Evolutionary conservation across 2,329 filamentous ascomycete species (phyloP).

Genomic region (Xylariaceae sp.): DNA sequence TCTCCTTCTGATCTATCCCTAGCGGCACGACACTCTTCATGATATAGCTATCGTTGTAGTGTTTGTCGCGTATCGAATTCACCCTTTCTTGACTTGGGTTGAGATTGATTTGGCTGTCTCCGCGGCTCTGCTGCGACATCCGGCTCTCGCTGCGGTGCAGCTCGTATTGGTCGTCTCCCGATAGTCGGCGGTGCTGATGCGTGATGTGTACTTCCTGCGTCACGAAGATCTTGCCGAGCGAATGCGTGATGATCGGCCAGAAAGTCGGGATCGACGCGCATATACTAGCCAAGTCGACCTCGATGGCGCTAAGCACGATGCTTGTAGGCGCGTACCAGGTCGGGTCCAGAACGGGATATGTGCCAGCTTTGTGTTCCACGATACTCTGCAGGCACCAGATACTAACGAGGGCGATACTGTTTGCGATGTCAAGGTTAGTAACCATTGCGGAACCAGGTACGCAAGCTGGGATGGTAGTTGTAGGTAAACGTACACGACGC

Average conservation of each 20-base stretch:
- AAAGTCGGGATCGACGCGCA: slow-evolving; percentile 40
- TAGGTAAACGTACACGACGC: slow-evolving; percentile 34
- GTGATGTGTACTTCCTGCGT: slow-evolving; percentile 41
- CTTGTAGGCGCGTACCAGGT: slow-evolving; percentile 40
- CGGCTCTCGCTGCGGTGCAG: slow-evolving; percentile 5
- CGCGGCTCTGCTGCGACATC: slow-evolving; percentile 4
- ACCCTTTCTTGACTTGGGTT: background rate
- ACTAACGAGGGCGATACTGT: slow-evolving; percentile 36
- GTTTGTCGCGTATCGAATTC: background rate
- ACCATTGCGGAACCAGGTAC: background rate
- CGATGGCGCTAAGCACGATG: slow-evolving; percentile 39
- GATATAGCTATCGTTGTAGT: slow-evolving; percentile 27
- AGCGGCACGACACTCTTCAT: slow-evolving; percentile 26
- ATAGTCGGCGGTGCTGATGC: slow-evolving; percentile 33
- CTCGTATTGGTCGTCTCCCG: slow-evolving; percentile 21
- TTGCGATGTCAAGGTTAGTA: background rate
- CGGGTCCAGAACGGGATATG: slow-evolving; percentile 40
- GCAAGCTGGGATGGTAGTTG: background rate
- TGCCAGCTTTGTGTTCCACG: slow-evolving; percentile 34
- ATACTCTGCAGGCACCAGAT: slow-evolving; percentile 39
- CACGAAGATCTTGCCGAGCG: slow-evolving; percentile 39
- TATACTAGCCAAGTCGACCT: slow-evolving; percentile 39
- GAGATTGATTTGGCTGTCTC: slow-evolving; percentile 19
- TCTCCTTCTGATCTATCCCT: slow-evolving; percentile 16
- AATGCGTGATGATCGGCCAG: slow-evolving; percentile 36